A percentile compares a stretch with the other conserved stretches of the same genome.
phyloP scores from a whole-genome alignment of 805 yeast species.

The Lipomyces sp. region DNA sequence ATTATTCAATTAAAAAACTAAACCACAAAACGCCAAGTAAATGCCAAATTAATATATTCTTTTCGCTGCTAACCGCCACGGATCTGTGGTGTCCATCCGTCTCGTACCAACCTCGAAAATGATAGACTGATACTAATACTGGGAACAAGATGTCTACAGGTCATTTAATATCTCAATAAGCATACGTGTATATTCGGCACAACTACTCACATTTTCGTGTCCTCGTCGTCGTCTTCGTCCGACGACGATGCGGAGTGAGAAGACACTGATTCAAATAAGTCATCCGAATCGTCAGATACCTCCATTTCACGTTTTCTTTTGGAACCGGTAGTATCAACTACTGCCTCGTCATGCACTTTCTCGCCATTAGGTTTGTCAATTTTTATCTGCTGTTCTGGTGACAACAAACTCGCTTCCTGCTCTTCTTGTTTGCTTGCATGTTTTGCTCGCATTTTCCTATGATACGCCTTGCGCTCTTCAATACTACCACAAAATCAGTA shows the following conservation, averaged over 20 bases:
- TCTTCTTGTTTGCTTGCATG: background rate
- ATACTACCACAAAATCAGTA: background rate
- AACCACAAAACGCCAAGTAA: background rate
- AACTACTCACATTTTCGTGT: conserved; percentile 4
- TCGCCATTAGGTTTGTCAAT: background rate
- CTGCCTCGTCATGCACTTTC: background rate
- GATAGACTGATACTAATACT: background rate
- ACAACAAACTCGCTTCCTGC: background rate
- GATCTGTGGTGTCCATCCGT: conserved; percentile 2
- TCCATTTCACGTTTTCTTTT: background rate
- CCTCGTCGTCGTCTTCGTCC: background rate
- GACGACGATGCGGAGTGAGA: background rate
- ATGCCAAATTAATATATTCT: background rate
- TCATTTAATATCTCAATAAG: background rate
- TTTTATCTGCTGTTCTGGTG: background rate
- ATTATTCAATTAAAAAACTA: background rate
- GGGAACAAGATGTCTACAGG: conserved; percentile 1
- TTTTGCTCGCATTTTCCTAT: background rate
- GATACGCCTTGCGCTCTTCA: background rate
- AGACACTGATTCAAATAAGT: background rate
- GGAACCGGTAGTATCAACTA: background rate
- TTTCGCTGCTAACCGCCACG: background rate
- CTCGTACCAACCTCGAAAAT: conserved; percentile 4
- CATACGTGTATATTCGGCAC: background rate
- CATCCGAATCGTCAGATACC: conserved; percentile 3